Evolutionary conservation across 2,329 filamentous ascomycete genomes (phyloP).

Genomic region (Celoporthe dispersa): DNA sequence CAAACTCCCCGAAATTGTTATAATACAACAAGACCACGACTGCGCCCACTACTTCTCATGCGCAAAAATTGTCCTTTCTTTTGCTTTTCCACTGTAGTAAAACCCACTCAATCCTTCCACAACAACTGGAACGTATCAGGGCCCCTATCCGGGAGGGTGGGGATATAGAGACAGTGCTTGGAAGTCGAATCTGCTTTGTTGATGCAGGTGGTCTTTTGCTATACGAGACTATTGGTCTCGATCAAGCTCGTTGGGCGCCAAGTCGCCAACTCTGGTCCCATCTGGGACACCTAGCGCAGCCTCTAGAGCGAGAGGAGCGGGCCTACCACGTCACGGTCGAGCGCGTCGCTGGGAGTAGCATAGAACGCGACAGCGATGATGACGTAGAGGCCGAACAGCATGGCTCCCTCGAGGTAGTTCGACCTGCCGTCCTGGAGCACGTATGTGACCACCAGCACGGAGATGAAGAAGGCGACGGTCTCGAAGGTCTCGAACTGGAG

Average conservation of each 20-base stretch:
- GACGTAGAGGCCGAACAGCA: constrained; percentile 61
- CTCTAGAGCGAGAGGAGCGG: constrained; percentile 10
- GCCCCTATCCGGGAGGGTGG: not conserved
- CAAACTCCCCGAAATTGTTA: not conserved
- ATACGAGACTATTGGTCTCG: not conserved
- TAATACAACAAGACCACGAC: not conserved
- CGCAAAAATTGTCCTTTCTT: not conserved
- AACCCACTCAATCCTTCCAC: not conserved
- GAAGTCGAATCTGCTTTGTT: not conserved
- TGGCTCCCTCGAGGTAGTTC: constrained; percentile 82
- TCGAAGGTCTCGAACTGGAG: constrained; percentile 82
- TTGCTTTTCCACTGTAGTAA: not conserved
- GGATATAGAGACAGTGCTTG: not conserved
- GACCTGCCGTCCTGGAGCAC: constrained; percentile 81
- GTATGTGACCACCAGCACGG: constrained; percentile 75
- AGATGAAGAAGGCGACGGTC: constrained; percentile 77
- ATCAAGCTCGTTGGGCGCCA: not conserved
- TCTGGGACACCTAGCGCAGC: not conserved
- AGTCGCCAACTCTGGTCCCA: not conserved
- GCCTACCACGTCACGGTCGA: constrained; percentile 43
- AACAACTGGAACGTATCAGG: not conserved
- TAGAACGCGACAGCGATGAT: constrained; percentile 67
- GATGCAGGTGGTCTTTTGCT: not conserved
- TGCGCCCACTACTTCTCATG: not conserved
- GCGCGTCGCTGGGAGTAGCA: constrained; percentile 54